Base-by-base conservation (phyloP, 1,139 yeast genomes). In the Pichia sp. region DNA sequence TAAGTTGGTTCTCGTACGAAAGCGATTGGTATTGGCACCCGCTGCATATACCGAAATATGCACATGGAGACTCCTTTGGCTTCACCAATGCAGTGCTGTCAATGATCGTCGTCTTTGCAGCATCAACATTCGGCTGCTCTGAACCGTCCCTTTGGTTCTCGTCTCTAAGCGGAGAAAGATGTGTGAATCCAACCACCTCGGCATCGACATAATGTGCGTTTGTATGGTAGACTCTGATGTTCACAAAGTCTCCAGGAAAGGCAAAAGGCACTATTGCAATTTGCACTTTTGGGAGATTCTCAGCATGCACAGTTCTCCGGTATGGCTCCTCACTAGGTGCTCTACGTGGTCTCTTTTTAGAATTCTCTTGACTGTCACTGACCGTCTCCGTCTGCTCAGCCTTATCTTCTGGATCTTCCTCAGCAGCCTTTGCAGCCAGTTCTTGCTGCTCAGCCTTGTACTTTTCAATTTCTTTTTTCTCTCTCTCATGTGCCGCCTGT, bases 21-120 rank as follows among this genome's bases (percentile, higher is more conserved):
- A 90, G 75, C 71, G 84, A 84, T 69, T 93, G 99, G 69, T 84
- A 90, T 70, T 93, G 99, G 69, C 98, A 92, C 5, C 99, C 99
- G 0, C 87, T 82, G 65, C 98, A 92, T 56, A 77, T 78, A 16
- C 90, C 84, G 71, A 92, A 93, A 66, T 90, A 87, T 53, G 78
- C 75, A 73, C 98, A 95, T 49, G 57, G 40, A 26, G 54, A 26
- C 15, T 52, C 55, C 19, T 38, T 38, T 7, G 41, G 41, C 41
- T n/a, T 38, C 6, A 38, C 41, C 8, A 38, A 8, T 4, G 16
- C 41, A 38, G 41, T 13, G 15, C 41, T n/a, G 15, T 38, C 41
- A 16, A n/a, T 16, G 15, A 7, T 13, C 8, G 41, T 16, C 41
- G 41, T 7, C 41, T 38, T n/a, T 5, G 29, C 29, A 26, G 7